phyloP scores from a whole-genome alignment of 495 filamentous ascomycete species.

The Tirmania nivea region DNA sequence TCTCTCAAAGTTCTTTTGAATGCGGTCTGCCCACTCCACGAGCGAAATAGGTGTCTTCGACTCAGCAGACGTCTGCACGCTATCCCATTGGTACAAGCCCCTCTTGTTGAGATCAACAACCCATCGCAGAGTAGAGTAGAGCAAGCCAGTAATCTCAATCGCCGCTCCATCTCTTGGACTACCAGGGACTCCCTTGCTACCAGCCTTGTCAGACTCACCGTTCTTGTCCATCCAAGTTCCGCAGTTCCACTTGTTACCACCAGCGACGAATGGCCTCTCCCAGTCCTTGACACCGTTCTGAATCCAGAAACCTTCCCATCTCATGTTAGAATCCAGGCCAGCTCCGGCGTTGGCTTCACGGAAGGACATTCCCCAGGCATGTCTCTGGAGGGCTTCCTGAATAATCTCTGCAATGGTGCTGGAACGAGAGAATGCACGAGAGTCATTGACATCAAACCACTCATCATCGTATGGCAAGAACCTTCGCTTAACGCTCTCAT shows the following conservation, averaged over 20 bases:
- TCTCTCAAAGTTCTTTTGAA: slow-evolving; percentile 72
- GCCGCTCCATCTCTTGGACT: slow-evolving; percentile 91
- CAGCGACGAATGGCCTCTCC: slow-evolving; percentile 79
- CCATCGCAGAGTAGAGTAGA: slow-evolving; percentile 79
- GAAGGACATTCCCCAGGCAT: slow-evolving; percentile 75
- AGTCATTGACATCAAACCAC: slow-evolving; percentile 63
- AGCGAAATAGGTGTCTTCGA: slow-evolving; percentile 45
- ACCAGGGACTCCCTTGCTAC: slow-evolving; percentile 76
- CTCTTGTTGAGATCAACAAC: slow-evolving; percentile 38
- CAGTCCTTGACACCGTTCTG: slow-evolving; percentile 59
- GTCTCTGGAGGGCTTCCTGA: slow-evolving; percentile 78
- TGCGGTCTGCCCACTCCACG: slow-evolving; percentile 53
- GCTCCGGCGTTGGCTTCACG: slow-evolving; percentile 86
- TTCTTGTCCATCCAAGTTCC: slow-evolving; percentile 99
- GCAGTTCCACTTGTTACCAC: slow-evolving; percentile 83
- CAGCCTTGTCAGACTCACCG: slow-evolving; percentile 86
- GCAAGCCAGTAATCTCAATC: slow-evolving; percentile 78
- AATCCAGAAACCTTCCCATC: slow-evolving; percentile 70
- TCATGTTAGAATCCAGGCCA: slow-evolving; percentile 80
- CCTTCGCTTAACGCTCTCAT: slow-evolving; percentile 57
- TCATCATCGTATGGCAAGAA: slow-evolving; percentile 91
- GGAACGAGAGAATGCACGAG: slow-evolving; percentile 61
- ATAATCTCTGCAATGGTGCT: slow-evolving; percentile 72
- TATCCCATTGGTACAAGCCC: slow-evolving; percentile 45
- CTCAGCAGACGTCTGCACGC: slow-evolving; percentile 33